Evolutionary conservation across 108 stramenopile genomes (phyloP).

Genomic region (Aurantiochytrium sp.): DNA sequence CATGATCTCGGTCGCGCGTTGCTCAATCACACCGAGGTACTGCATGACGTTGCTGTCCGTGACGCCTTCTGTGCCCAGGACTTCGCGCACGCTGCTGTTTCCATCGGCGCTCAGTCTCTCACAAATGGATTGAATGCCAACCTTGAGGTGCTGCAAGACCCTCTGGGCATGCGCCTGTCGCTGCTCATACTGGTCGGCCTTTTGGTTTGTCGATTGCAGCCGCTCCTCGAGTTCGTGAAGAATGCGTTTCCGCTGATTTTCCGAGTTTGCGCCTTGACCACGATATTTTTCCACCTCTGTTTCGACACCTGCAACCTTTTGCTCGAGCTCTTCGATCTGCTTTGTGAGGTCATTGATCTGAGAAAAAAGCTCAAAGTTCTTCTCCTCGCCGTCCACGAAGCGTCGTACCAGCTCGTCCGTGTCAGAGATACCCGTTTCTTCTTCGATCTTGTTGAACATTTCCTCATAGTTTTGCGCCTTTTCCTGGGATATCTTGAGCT

Average conservation of each 20-base stretch:
- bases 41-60: conserved; percentile 61
- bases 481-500: conserved; percentile 23
- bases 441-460: conserved; percentile 35
- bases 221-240: conserved; percentile 46
- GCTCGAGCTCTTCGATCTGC: conserved; percentile 51
- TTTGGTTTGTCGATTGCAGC: conserved; percentile 32
- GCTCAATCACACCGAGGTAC: conserved; percentile 58
- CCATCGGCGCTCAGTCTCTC: conserved; percentile 37
- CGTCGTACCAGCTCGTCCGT: conserved; percentile 48
- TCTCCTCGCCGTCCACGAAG: conserved; percentile 54
- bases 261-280: conserved; percentile 47
- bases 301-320: conserved; percentile 38
- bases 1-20: conserved; percentile 50
- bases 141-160: conserved; percentile 47
- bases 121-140: conserved; percentile 52
- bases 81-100: conserved; percentile 43
- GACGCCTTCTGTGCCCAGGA: conserved; percentile 61
- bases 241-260: conserved; percentile 52
- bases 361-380: conserved; percentile 54
- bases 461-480: conserved; percentile 32
- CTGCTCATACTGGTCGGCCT: conserved; percentile 44
- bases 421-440: conserved; percentile 43
- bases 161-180: conserved; percentile 32
- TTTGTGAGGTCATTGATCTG: conserved; percentile 53
- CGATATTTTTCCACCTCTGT: conserved; percentile 54